Evolutionary conservation across 257 asterid species (phyloP).

Genomic region (Solanum pennellii): DNA sequence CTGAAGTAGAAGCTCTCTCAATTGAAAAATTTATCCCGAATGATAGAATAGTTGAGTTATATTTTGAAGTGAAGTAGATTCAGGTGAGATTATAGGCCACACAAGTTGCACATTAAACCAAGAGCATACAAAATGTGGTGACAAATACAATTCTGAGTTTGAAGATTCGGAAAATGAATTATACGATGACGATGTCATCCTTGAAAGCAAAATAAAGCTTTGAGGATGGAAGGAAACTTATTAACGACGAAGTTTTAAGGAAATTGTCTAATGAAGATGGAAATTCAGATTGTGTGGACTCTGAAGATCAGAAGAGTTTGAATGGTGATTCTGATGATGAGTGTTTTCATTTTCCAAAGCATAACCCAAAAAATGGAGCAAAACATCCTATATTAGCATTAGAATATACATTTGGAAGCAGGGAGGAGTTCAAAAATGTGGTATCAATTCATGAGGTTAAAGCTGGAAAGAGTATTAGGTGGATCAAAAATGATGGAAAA

Average conservation of each 20-base stretch:
- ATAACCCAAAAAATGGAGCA: background rate
- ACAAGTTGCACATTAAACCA: background rate
- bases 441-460: background rate
- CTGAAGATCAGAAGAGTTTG: background rate
- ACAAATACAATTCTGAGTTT: background rate
- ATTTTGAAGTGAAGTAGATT: background rate
- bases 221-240: background rate
- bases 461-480: background rate
- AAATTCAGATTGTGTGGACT: background rate
- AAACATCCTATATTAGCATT: background rate
- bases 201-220: background rate
- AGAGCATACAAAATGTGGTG: background rate
- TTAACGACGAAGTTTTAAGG: background rate
- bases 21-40: background rate
- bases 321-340: background rate
- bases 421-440: background rate
- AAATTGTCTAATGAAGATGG: background rate
- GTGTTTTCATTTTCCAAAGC: background rate
- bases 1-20: background rate
- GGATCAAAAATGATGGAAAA: too few relatives aligned
- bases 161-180: background rate
- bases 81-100: too few relatives aligned
- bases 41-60: background rate
- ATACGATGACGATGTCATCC: background rate
- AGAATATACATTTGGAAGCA: background rate